Evolutionary conservation across 2,329 filamentous ascomycete species (phyloP), one percentile per base, ranked within the genome.

Genomic region (Xylaria digitata): DNA sequence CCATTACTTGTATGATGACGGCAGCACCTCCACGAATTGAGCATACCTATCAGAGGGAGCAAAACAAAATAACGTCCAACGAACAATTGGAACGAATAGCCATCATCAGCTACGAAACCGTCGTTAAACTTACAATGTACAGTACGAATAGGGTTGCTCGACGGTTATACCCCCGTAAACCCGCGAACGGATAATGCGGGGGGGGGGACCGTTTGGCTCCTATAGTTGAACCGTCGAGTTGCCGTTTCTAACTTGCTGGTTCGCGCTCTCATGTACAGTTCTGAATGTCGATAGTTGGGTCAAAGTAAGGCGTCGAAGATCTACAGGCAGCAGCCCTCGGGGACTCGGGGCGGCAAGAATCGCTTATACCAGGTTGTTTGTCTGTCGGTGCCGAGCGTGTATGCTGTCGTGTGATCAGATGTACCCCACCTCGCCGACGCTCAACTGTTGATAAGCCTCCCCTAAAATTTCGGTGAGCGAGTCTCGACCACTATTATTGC

Each of bases 291-390:
- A 32, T 54, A 37, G 50, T n/a, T 13, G 61, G 40, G 43, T 53
- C 32, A 26, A 48, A 32, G 3, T 50, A 3, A 61, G 61, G 65
- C 61, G 30, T 42, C 61, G 7, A 58, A 45, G 52, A 6, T 46
- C 32, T n/a, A n/a, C 49, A 67, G 56, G 65, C 65, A 67, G 48
- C 65, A 64, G 37, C 21, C 45, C 56, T 53, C 65, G 50, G 61
- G 45, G 30, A 19, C 48, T 59, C 55, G 34, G 26, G 13, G 13
- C 32, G 26, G 43, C 17, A 50, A 19, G 23, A 45, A 42, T 45
- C 49, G 48, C 40, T 6, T 15, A 48, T 17, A 40, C 7, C 40
- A 34, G 43, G 26, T 8, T 26, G 45, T 15, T 19, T 30, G 9
- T 43, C 45, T 40, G 61, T 40, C 49, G 55, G 43, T 19, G 17